Conservation (phyloP, 176 grass and related monocot genomes). For the Miscanthus lutarioriparius region DNA sequence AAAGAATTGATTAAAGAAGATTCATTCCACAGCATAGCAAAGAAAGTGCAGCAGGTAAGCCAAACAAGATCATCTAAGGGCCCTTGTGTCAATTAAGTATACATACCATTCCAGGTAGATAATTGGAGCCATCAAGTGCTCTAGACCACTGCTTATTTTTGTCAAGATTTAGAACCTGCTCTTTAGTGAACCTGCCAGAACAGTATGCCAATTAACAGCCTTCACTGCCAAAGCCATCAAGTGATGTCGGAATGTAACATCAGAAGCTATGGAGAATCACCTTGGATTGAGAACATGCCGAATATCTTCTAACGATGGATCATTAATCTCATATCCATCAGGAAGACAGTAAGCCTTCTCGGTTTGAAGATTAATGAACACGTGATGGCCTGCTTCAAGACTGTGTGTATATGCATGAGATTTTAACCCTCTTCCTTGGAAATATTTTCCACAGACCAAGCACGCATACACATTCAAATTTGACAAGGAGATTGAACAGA, state of each 20-base stretch:
- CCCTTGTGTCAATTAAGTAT: not conserved
- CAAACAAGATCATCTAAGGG: not conserved
- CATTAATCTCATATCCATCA: slow-evolving; percentile 97
- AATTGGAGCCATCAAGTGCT: slow-evolving; percentile 95
- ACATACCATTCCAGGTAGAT: slow-evolving; percentile 99
- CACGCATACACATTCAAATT: slow-evolving; percentile 98
- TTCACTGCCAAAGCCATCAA: not conserved
- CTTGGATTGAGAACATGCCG: slow-evolving; percentile 97
- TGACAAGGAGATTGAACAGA: slow-evolving; percentile 96
- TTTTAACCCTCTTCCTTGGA: slow-evolving; percentile 97
- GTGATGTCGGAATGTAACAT: not conserved
- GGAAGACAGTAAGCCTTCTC: slow-evolving; percentile 98
- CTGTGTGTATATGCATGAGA: slow-evolving; percentile 98
- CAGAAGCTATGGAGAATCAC: slow-evolving; percentile 38
- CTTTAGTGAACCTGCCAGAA: slow-evolving; percentile 68
- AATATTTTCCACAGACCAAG: slow-evolving; percentile 98
- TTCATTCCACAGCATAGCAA: not conserved
- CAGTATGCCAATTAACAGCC: slow-evolving; percentile 20
- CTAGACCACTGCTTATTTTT: slow-evolving; percentile 99
- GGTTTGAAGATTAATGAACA: slow-evolving; percentile 95
- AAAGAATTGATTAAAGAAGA: not conserved
- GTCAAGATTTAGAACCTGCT: slow-evolving; percentile 83
- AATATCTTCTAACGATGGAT: slow-evolving; percentile 88
- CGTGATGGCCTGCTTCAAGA: slow-evolving; percentile 93
- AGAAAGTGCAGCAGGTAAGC: not conserved